Evolutionary conservation across 225 moss, liverwort and hornwort genomes (phyloP), one percentile per base, ranked within the genome.

Genomic region (Anthoceros angustus): DNA sequence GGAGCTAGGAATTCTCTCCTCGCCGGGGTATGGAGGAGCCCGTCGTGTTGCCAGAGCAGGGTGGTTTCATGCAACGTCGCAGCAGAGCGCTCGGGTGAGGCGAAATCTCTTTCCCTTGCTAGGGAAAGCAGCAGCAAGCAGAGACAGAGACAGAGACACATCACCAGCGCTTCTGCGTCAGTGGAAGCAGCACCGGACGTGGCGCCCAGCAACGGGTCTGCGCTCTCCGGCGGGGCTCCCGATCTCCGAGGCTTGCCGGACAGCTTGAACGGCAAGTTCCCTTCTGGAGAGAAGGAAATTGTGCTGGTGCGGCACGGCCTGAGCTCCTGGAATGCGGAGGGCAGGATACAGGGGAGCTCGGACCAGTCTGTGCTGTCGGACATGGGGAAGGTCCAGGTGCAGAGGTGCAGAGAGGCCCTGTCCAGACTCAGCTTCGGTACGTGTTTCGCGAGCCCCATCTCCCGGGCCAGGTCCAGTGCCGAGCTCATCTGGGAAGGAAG

Each of bases 401-500:
- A 76, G 73, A 80, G 68, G 70, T 82, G 82, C 61, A 83, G 87
- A 24, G 79, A 86, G 12, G 71, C 87, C 6, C 74, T 91, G 24
- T 60, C 70, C 41, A 73, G 43, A 26, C 69, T 87, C 60, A 73
- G 79, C 11, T 91, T 91, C 39, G 80, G 70, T 24, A 43, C 43
- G 40, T 91, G 91, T 69, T 91, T 80, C 55, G 84, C 91, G 15
- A 91, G 91, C 66, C 91, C 91, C 0, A 91, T 91, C 68, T 79
- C 86, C 2, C 77, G 91, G 11, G 91, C 91, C 23, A 91, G 77
- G 82, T 86, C 87, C 20, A 91, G 82, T 23, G 91, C 91, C 9
- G 91, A 91, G 72, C 62, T 91, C 63, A 86, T 91, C 23, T 91
- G 91, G 91, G 82, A 86, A 68, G 91, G 82, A 49, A 79, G 83